phyloP scores from a whole-genome alignment of 1,284 basidiomycete species.

The Farysia itapuensis region DNA sequence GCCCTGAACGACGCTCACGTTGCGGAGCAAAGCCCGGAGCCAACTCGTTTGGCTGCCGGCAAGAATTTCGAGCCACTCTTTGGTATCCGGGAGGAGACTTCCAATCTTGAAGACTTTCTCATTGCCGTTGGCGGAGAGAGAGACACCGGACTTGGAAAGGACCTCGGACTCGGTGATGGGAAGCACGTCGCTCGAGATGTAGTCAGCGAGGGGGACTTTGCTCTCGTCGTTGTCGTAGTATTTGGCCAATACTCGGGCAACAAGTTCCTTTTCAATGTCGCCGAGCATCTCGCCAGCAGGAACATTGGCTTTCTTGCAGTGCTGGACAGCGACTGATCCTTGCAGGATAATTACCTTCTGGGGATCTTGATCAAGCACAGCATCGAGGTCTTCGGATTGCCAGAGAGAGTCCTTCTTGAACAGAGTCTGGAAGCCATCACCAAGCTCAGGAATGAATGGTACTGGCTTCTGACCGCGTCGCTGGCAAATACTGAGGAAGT shows the following conservation, averaged over 20 bases:
- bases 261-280: conserved; percentile 77
- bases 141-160: conserved; percentile 62
- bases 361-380: conserved; percentile 88
- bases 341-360: conserved; percentile 97
- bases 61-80: conserved; percentile 80
- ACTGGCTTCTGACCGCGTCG: conserved; percentile 96
- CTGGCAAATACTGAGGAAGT: conserved; percentile 91
- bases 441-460: conserved; percentile 96
- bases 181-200: conserved; percentile 69
- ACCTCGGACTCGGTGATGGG: conserved; percentile 61
- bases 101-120: conserved; percentile 37
- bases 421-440: conserved; percentile 77
- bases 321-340: conserved; percentile 90
- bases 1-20: conserved; percentile 68
- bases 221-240: conserved; percentile 78
- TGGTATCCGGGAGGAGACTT: conserved; percentile 34
- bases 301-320: conserved; percentile 84
- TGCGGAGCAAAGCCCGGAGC: conserved; percentile 82
- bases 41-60: conserved; percentile 80
- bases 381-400: conserved; percentile 97
- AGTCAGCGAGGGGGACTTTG: conserved; percentile 81
- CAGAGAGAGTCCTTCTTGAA: conserved; percentile 83
- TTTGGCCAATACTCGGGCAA: conserved; percentile 77
- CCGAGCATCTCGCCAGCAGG: conserved; percentile 89
- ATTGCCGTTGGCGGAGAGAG: conserved; percentile 65